phyloP scores from a whole-genome alignment of 1,284 basidiomycete species.

The Tilletiaria anomala region DNA sequence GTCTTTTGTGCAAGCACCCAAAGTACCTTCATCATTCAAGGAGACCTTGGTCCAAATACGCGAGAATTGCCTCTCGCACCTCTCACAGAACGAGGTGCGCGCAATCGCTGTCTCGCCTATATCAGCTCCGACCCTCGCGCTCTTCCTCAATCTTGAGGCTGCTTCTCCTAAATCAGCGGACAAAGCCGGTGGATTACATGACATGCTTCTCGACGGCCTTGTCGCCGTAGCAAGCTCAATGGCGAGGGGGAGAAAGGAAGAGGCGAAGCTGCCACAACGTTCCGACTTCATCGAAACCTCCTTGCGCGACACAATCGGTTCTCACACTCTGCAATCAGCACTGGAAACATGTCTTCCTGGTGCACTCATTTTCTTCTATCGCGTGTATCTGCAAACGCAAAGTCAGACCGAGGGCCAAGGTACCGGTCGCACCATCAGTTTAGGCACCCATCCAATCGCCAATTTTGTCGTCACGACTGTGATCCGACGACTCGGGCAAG shows the following conservation, averaged over 20 bases:
- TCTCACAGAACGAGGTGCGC: constrained; percentile 1
- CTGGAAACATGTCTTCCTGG: constrained; percentile 7
- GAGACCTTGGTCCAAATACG: neutral
- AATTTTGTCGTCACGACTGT: constrained; percentile 27
- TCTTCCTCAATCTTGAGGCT: constrained; percentile 19
- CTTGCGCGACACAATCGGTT: constrained; percentile 29
- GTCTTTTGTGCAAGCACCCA: neutral
- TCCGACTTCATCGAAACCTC: constrained; percentile 25
- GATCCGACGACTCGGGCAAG: constrained; percentile 11
- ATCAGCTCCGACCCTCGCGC: constrained; percentile 22
- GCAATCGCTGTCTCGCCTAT: constrained; percentile 15
- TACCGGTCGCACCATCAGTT: constrained; percentile 17
- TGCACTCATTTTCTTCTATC: constrained; percentile 16
- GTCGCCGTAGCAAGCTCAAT: neutral
- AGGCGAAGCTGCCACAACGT: constrained; percentile 1
- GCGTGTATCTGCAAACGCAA: constrained; percentile 24
- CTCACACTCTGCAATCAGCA: constrained; percentile 20
- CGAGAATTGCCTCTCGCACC: neutral
- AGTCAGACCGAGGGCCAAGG: too few species aligned
- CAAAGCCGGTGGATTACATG: constrained; percentile 8
- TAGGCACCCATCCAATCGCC: constrained; percentile 30
- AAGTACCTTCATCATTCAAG: constrained; percentile 1
- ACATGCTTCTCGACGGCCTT: constrained; percentile 14
- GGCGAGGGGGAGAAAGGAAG: neutral
- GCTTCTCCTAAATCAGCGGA: neutral